Percentiles rank a stretch among this genome's conserved stretches.
Evolutionary conservation across 78 protist species (phyloP).

Genomic region (slime mould (Dictyostelium discoideum)): DNA sequence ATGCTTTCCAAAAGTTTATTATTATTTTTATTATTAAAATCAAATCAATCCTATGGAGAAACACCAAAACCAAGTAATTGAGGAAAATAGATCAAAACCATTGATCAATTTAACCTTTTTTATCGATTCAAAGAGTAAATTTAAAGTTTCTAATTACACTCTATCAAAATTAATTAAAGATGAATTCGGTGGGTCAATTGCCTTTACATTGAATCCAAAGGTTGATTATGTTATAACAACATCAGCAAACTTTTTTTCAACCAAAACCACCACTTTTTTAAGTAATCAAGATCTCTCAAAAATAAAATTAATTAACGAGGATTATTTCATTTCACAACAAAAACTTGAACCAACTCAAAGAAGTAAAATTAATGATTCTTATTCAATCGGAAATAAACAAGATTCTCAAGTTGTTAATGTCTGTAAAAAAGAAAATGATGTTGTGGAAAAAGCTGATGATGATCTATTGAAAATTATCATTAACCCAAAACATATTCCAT

Average conservation of each 20-base stretch:
- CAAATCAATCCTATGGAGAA: neutral
- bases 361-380: neutral
- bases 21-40: slow-evolving; percentile 1
- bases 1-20: neutral
- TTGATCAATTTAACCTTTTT: neutral
- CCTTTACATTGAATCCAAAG: neutral
- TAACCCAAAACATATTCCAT: slow-evolving; percentile 19
- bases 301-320: neutral
- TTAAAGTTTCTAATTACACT: neutral
- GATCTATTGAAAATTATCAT: neutral
- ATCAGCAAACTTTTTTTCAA: neutral
- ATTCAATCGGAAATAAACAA: neutral
- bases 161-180: neutral
- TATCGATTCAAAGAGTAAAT: slow-evolving; percentile 5
- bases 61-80: slow-evolving; percentile 10
- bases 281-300: neutral
- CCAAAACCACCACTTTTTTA: neutral
- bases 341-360: neutral
- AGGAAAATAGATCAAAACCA: neutral
- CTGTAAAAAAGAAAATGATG: neutral
- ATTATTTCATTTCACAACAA: neutral
- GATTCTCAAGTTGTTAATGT: neutral
- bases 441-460: neutral
- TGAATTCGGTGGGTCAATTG: neutral
- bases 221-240: neutral